Evolutionary conservation across 495 filamentous ascomycete species (phyloP), one percentile per base, ranked within the genome.

Genomic region (Penicillium arizonense): DNA sequence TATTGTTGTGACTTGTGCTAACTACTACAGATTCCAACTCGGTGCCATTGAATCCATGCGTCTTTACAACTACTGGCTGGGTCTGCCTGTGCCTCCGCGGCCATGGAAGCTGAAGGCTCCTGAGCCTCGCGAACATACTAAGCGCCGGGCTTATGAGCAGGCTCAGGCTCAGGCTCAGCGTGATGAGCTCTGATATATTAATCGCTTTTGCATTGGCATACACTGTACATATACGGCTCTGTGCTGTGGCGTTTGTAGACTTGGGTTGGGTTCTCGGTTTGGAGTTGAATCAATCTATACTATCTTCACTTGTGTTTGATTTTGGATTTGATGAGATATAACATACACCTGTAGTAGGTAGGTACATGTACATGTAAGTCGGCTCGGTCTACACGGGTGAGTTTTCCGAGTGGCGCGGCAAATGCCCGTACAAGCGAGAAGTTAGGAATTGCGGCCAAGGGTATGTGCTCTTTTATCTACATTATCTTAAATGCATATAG

Each of bases 31-130:
- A 10, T 82, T 74, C 54, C 65, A 81, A 24, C 87, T 96, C 44
- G 23, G 76, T 9, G 53, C 81, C 3, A 60, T 77, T 0, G 90
- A 96, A 65, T 38, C 79, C 4, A 64, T 64, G 40, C 79, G 91
- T 36, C 55, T 88, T 14, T 93, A 85, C 82, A 78, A 86, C 43
- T 89, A 75, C 62, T 96, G 85, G 74, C 71, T 96, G n/a, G 91
- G 91, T 24, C 65, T 90, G 48, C 87, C 90, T 7, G 82, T 92
- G 14, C 72, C 72, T 40, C 85, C 86, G 5, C 76, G 89, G 55
- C 73, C 69, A 10, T 96, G 89, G 89, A 71, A 75, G 47, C 67
- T 91, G 30, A 64, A 76, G 55, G 56, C 74, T 30, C 81, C 85
- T 5, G 47, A 33, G 21, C 41, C 50, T 10, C 50, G 42, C 5